Conservation (phyloP, 208 protist genomes). For the Lotmaria passim region DNA sequence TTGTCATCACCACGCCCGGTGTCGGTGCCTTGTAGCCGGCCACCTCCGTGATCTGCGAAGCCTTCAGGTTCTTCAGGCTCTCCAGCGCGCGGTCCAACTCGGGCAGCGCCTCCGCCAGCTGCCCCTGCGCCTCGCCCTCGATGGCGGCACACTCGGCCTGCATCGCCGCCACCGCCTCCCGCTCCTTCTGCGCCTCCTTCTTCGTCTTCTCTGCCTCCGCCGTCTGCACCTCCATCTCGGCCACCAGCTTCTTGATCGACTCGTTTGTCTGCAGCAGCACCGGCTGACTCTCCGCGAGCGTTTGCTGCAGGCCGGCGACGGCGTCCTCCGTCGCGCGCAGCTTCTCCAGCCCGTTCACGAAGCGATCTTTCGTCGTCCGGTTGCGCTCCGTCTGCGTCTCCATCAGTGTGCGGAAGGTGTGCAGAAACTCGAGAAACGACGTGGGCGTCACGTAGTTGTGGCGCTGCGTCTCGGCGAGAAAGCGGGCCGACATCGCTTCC, state of each 20-base stretch:
- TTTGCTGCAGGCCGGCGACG: constrained; percentile 93
- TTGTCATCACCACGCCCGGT: constrained; percentile 95
- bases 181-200: constrained; percentile 91
- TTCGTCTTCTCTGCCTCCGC: constrained; percentile 93
- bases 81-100: constrained; percentile 96
- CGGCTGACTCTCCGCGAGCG: constrained; percentile 95
- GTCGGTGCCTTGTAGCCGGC: constrained; percentile 96
- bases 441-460: constrained; percentile 99
- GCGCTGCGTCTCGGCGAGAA: constrained; percentile 92
- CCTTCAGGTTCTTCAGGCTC: constrained; percentile 96
- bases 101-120: constrained; percentile 97
- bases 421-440: constrained; percentile 97
- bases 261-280: constrained; percentile 93
- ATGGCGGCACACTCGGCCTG: constrained; percentile 94
- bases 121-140: constrained; percentile 94
- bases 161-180: constrained; percentile 91
- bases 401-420: constrained; percentile 91
- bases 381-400: constrained; percentile 83
- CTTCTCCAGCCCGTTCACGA: constrained; percentile 96
- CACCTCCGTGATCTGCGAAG: constrained; percentile 97
- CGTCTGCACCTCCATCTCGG: constrained; percentile 94
- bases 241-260: constrained; percentile 95
- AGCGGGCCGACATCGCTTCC: constrained; percentile 85
- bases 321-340: constrained; percentile 93
- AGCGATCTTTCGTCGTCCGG: constrained; percentile 77